These are phyloP conservation scores for Beta vulgaris DNA, from an alignment of 148 eudicot species.

Conservation along the genomic window DNA sequence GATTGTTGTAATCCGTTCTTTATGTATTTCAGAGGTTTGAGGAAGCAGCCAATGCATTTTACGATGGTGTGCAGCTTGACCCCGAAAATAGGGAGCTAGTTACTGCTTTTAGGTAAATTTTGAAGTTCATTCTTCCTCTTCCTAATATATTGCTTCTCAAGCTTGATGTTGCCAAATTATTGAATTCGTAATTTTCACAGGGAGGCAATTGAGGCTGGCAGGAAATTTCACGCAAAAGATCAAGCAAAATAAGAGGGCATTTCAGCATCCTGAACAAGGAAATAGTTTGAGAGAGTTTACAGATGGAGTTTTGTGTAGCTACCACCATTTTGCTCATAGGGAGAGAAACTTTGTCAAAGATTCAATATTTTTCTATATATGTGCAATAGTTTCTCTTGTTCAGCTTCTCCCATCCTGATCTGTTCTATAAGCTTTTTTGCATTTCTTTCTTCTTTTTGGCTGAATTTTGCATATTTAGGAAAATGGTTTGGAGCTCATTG, in stretches of 20 bases:
- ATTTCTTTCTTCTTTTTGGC: not conserved
- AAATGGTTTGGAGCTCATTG: too few species aligned
- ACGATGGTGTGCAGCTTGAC: conserved; percentile 80
- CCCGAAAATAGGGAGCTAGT: conserved; percentile 93
- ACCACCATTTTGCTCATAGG: not conserved
- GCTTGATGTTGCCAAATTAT: too few species aligned
- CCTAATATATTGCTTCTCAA: not conserved
- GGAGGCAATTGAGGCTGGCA: conserved; percentile 93
- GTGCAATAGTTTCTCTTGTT: not conserved
- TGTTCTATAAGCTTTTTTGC: not conserved
- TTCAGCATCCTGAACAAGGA: not conserved
- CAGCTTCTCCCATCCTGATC: too few species aligned
- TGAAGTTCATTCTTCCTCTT: not conserved
- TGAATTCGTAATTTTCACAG: conserved; percentile 46
- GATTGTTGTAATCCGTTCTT: not conserved
- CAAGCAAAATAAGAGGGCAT: conserved; percentile 29
- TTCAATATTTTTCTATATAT: not conserved
- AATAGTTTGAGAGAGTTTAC: not conserved
- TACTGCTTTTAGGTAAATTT: conserved; percentile 72
- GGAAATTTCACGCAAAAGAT: conserved; percentile 53
- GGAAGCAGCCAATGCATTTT: conserved; percentile 94
- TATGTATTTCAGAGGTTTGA: conserved; percentile 63
- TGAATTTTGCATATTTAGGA: too few species aligned
- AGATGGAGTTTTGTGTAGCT: not conserved
- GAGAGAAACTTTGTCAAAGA: not conserved